phyloP scores from a whole-genome alignment of 2,329 filamentous ascomycete species.

The Trichoderma sp. region DNA sequence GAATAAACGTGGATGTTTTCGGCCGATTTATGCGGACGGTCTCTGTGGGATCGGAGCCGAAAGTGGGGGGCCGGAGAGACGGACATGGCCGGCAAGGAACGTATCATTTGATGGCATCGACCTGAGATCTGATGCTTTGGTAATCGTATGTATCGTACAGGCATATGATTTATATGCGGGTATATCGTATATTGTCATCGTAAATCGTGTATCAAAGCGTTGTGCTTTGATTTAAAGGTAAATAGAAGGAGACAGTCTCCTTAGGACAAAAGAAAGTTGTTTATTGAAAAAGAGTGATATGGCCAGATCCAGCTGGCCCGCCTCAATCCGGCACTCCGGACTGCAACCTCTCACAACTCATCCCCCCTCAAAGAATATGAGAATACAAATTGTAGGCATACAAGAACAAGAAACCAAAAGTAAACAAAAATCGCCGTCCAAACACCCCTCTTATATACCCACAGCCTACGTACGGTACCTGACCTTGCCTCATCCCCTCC shows the following conservation, averaged over 20 bases:
- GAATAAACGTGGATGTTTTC: constrained; percentile 13
- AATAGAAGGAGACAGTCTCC: not conserved
- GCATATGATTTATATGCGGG: not conserved
- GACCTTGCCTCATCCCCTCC: not conserved
- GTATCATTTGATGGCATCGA: not conserved
- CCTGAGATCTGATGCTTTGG: not conserved
- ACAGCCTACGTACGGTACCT: not conserved
- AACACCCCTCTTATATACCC: not conserved
- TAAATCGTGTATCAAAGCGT: not conserved
- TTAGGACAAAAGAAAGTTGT: not conserved
- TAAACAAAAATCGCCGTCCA: not conserved
- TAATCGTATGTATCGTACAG: not conserved
- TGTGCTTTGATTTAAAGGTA: not conserved
- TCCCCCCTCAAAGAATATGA: not conserved
- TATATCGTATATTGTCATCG: not conserved
- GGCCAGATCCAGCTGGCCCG: not conserved
- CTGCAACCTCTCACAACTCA: not conserved
- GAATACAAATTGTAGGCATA: not conserved
- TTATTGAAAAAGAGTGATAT: not conserved
- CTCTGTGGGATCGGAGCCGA: constrained; percentile 4
- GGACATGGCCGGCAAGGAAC: constrained; percentile 4
- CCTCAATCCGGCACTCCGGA: not conserved
- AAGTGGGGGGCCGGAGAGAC: constrained; percentile 4
- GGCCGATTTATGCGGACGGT: not conserved
- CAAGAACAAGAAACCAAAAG: not conserved